These are phyloP conservation scores for Paraphoma sp. DNA, from an alignment of 2,329 filamentous ascomycete genomes.

Conservation along the genomic window DNA sequence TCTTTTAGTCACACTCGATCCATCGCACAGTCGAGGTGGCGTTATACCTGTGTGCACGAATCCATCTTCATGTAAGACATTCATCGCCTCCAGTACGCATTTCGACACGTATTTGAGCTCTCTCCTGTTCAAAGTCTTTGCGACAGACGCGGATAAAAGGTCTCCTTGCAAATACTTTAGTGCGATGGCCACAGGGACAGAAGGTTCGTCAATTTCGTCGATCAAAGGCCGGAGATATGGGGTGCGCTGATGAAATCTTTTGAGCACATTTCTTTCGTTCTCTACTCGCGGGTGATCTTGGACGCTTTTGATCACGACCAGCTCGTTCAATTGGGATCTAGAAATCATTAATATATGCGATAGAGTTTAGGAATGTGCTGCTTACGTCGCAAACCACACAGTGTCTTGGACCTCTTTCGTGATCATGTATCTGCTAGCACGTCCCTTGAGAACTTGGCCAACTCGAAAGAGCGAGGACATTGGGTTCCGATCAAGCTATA, in stretches of 20 bases:
- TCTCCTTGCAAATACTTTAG: constrained; percentile 28
- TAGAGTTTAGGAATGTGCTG: background rate
- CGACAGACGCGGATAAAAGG: constrained; percentile 15
- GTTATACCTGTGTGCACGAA: constrained; percentile 32
- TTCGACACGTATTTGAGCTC: constrained; percentile 24
- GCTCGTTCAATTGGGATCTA: constrained; percentile 12
- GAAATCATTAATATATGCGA: background rate
- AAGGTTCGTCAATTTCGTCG: constrained; percentile 32
- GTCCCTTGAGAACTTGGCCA: constrained; percentile 21
- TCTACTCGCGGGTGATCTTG: constrained; percentile 24
- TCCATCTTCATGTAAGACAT: constrained; percentile 31
- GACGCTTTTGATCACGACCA: constrained; percentile 34
- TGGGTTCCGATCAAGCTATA: background rate
- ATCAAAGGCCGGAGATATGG: constrained; percentile 28
- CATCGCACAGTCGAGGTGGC: background rate
- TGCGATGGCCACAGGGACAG: constrained; percentile 22
- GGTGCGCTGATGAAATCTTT: constrained; percentile 24
- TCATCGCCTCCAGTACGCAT: constrained; percentile 28
- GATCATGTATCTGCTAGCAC: constrained; percentile 18
- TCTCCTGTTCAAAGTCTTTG: constrained; percentile 16
- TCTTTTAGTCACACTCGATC: constrained; percentile 3
- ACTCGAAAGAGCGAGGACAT: constrained; percentile 17
- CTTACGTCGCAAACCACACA: constrained; percentile 29
- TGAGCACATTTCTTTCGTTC: constrained; percentile 33
- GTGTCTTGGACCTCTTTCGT: constrained; percentile 25